Base-by-base conservation (phyloP, 1,284 basidiomycete genomes). In the Cryptococcus sp. region DNA sequence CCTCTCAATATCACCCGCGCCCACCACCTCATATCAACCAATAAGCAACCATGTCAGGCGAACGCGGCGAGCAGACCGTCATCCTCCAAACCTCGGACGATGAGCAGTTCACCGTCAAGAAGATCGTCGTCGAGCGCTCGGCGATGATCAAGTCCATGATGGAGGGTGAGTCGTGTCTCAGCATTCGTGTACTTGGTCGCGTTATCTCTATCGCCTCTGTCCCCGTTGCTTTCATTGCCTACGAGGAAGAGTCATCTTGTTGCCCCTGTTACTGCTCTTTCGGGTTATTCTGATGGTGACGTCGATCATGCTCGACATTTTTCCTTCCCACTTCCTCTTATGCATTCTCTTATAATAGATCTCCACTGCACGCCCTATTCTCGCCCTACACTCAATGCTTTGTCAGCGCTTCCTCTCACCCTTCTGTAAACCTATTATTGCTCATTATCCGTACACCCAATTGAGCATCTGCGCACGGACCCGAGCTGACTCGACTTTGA, bases 91-190 rank as follows among this genome's bases (percentile, higher is more conserved):
- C 94, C 51, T 97, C 95, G 49, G 95, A 99, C 80, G 94, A 93
- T 72, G 95, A 98, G 81, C 86, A 90, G 67, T 99, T 97, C 81
- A 85, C 85, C 62, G 91, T 95, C 67, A 93, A 97, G 76, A 90
- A 89, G 80, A 91, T 95, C 66, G 91, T 99, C 58, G 93, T 93
- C 59, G 91, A 93, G 82, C 90, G 94, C 76, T 91, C 88, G 66
- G 90, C 95, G 19, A 87, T 99, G 70, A 96, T 99, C 82, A 97
- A 96, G 85, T 93, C 96, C 83, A 97, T 99, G 95, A 88, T 99
- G 61, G 96, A 99, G 81, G 95, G 95, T 94, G 76, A 72, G 82
- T 73, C 7, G 8, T 35, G 31, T 35, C 8, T 35, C 31, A 35
- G 31, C 5, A 10, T 35, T 35, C 25, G 25, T 25, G 25, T 25